phyloP scores from a whole-genome alignment of 352 stramenopile species.

The Thalassiosira ordinaria region DNA sequence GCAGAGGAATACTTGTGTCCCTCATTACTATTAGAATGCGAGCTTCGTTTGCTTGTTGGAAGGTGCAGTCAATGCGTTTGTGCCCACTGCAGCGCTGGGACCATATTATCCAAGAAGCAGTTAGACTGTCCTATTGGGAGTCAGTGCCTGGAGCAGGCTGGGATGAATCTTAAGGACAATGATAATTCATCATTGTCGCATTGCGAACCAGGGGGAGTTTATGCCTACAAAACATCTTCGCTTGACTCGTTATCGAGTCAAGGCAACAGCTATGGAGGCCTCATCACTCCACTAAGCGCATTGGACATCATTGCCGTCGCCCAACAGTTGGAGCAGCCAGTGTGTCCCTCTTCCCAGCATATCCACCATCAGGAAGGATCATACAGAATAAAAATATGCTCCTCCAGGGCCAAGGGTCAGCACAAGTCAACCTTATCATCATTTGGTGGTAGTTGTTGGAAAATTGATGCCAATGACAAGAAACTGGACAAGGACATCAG shows the following conservation, averaged over 20 bases:
- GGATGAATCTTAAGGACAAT: no score
- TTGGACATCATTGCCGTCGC: slow-evolving; percentile 43
- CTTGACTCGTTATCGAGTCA: slow-evolving; percentile 7
- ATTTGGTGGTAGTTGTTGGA: no score
- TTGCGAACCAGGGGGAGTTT: slow-evolving; percentile 35
- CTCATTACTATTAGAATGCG: slow-evolving; percentile 51
- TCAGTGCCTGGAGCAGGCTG: no score
- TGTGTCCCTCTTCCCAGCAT: slow-evolving; percentile 40
- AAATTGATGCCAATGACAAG: no score
- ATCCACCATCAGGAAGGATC: no score
- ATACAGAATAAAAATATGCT: no score
- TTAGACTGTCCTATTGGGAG: slow-evolving; percentile 15
- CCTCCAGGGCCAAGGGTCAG: no score
- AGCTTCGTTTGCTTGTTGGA: slow-evolving; percentile 43
- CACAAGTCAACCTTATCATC: no score
- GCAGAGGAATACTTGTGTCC: slow-evolving; percentile 63
- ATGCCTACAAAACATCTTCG: slow-evolving; percentile 27
- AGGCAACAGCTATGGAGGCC: slow-evolving; percentile 17
- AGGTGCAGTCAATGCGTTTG: slow-evolving; percentile 35
- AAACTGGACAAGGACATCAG: no score
- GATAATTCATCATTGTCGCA: slow-evolving; percentile 3
- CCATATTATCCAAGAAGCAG: slow-evolving; percentile 23
- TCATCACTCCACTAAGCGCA: slow-evolving; percentile 48
- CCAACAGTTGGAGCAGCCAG: slow-evolving; percentile 47
- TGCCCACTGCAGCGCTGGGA: slow-evolving; percentile 19